Conservation (phyloP, 345 rosid species). For the Ricinus communis region DNA sequence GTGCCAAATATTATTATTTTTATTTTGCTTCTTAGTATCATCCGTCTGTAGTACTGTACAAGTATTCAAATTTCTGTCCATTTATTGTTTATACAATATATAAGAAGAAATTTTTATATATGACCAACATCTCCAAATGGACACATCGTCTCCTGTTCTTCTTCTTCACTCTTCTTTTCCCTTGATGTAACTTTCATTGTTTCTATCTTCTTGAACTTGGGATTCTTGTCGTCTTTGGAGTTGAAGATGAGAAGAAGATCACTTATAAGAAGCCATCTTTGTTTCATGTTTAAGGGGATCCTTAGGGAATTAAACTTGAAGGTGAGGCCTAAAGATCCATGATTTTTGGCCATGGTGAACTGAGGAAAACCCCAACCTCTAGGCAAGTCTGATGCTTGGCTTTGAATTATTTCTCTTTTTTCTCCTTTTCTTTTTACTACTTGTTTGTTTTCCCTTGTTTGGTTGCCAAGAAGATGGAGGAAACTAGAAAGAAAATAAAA, state of each 20-base stretch:
- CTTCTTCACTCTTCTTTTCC: neutral
- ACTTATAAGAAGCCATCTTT: neutral
- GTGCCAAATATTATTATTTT: neutral
- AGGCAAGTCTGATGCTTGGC: slow-evolving; percentile 79
- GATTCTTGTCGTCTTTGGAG: neutral
- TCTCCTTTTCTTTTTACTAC: neutral
- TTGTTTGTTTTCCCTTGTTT: slow-evolving; percentile 18
- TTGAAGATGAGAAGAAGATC: slow-evolving; percentile 18
- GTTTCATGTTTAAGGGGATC: neutral
- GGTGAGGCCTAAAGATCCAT: slow-evolving; percentile 13
- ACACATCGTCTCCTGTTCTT: slow-evolving; percentile 5
- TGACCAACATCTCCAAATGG: neutral
- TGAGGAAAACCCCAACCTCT: slow-evolving; percentile 38
- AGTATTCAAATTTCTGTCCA: neutral
- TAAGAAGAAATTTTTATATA: neutral
- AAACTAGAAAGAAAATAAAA: slow-evolving; percentile 18
- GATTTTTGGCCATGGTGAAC: neutral
- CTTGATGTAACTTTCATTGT: neutral
- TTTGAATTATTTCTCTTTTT: slow-evolving; percentile 22
- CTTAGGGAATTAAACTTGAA: neutral
- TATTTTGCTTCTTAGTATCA: slow-evolving; percentile 14
- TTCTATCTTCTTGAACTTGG: neutral
- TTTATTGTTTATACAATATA: neutral
- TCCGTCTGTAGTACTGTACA: slow-evolving; percentile 28
- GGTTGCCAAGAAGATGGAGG: slow-evolving; percentile 40